Evolutionary conservation across 805 yeast genomes (phyloP).

Genomic region (Ogataea philodendri): DNA sequence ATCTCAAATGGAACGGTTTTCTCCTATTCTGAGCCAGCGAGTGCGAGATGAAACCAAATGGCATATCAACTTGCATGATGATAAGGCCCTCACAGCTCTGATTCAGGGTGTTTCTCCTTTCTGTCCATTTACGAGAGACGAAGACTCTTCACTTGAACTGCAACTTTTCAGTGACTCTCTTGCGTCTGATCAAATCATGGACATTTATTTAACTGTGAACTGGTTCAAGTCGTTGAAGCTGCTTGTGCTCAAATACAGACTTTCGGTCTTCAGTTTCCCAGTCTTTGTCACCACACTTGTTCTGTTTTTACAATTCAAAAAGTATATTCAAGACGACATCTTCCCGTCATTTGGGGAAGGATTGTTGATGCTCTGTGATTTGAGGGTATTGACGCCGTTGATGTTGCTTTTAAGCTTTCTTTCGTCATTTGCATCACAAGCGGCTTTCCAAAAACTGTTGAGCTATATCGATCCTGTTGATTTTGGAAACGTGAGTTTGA

Average conservation of each 20-base stretch:
- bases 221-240: conserved; percentile 60
- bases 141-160: conserved; percentile 34
- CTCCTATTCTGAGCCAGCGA: conserved; percentile 70
- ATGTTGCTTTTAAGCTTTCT: conserved; percentile 34
- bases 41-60: conserved; percentile 73
- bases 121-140: conserved; percentile 29
- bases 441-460: conserved; percentile 38
- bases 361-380: conserved; percentile 38
- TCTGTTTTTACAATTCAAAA: conserved; percentile 52
- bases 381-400: conserved; percentile 28
- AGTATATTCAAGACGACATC: conserved; percentile 37
- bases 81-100: conserved; percentile 39
- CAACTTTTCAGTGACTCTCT: conserved; percentile 49
- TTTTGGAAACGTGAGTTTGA: conserved; percentile 43
- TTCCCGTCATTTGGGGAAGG: conserved; percentile 49
- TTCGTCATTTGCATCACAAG: conserved; percentile 38
- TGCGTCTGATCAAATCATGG: conserved; percentile 35
- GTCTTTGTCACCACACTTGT: conserved; percentile 54
- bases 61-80: conserved; percentile 53
- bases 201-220: conserved; percentile 48
- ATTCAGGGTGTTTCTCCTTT: conserved; percentile 69
- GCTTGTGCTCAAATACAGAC: conserved; percentile 72
- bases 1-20: conserved; percentile 38
- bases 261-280: conserved; percentile 70
- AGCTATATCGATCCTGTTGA: conserved; percentile 54